Base-by-base conservation (phyloP, 2,329 filamentous ascomycete genomes). In the Ophidiomyces ophidiicola region DNA sequence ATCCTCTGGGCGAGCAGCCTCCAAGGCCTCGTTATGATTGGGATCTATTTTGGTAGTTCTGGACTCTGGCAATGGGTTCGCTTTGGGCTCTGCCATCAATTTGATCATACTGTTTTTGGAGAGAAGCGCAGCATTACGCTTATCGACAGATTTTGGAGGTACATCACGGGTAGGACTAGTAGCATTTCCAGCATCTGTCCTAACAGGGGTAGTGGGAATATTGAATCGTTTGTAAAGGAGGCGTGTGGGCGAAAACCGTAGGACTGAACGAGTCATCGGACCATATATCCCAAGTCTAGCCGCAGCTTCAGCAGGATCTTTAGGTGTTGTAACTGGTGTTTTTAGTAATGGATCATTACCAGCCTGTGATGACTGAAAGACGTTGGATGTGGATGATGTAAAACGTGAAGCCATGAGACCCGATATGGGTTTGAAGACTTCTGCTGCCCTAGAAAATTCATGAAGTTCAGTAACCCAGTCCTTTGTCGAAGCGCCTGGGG, bases 171-270 rank as follows among this genome's bases (percentile, higher is more conserved):
- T 24, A 44, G 18, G 36, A 36, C 18, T 34, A 45, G 60, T 49
- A 56, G 66, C 54, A 7, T 53, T 45, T 12, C 52, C 56, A 40
- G 58, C 56, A 11, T 58, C 63, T 0, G 68, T 58, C 29, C 78
- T 71, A 50, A 74, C 71, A 6, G 72, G 69, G 0, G 87, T 85
- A 6, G 81, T 74, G 44, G 71, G 76, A n/a, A 96, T 80, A 50
- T 86, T 86, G 62, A 98, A 94, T 6, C 90, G 72, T 58, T 96
- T 98, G 63, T 88, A 96, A n/a, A 96, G 62, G 28, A 98, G 62
- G 39, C 86, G 70, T 1, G 80, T 79, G 1, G 90, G 90, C 50
- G 78, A 79, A 59, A 94, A 96, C 3, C 78, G 72, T 5, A 74
- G 59, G 0, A 70, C 67, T 15, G 70, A 76, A 45, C 90, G 71